These are phyloP conservation scores for Cutaneotrichosporon sp. DNA, from an alignment of 1,284 basidiomycete species.

Conservation along the genomic window DNA sequence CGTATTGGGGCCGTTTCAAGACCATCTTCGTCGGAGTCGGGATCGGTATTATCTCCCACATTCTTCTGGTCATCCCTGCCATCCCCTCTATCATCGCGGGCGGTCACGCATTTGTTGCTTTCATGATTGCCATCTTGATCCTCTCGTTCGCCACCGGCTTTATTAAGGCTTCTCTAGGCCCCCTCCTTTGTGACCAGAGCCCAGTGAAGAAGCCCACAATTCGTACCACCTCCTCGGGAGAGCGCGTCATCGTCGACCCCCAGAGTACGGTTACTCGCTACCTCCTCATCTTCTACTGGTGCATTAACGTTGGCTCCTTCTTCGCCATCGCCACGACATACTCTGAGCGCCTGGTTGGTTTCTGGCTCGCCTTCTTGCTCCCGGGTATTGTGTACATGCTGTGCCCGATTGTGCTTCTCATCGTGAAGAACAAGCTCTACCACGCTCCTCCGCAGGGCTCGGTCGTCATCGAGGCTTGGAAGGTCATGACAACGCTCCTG, in stretches of 20 bases:
- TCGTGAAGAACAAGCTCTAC: constrained; percentile 20
- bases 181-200: constrained; percentile 48
- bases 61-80: constrained; percentile 40
- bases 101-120: constrained; percentile 26
- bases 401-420: constrained; percentile 46
- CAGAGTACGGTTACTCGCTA: constrained; percentile 40
- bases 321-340: constrained; percentile 45
- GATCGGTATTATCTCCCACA: constrained; percentile 39
- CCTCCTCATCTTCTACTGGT: constrained; percentile 39
- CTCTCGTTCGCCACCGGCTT: constrained; percentile 45
- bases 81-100: constrained; percentile 35
- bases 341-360: constrained; percentile 44
- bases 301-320: constrained; percentile 47
- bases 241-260: constrained; percentile 47
- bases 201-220: constrained; percentile 41
- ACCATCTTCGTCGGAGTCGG: constrained; percentile 56
- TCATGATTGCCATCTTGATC: constrained; percentile 46
- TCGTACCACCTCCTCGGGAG: constrained; percentile 32
- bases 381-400: constrained; percentile 52
- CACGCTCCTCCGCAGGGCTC: constrained; percentile 51
- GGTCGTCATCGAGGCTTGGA: constrained; percentile 46
- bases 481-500: constrained; percentile 32
- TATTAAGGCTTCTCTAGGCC: constrained; percentile 47
- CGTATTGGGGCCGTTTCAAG: constrained; percentile 67
- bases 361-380: constrained; percentile 50